These are phyloP conservation scores for Adiantum capillusveneris DNA, from an alignment of 75 land plant species.

Conservation along the genomic window DNA sequence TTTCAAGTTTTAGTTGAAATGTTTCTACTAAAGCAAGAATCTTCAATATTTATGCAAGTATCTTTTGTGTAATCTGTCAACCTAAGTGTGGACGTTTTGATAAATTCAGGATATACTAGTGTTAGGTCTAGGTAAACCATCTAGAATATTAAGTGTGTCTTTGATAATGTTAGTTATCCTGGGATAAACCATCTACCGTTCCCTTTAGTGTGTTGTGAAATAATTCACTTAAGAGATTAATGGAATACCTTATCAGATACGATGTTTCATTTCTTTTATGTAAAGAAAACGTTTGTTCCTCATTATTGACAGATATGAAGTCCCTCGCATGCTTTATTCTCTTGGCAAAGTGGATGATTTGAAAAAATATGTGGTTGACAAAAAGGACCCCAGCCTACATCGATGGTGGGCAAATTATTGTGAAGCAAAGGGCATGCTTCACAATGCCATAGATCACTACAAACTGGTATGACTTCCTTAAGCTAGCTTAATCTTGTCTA, in stretches of 20 bases:
- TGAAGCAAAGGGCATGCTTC: conserved; percentile 30
- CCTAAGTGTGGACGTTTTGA: too few relatives aligned
- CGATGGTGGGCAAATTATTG: conserved; percentile 41
- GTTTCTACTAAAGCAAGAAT: too few relatives aligned
- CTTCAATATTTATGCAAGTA: too few relatives aligned
- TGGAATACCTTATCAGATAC: background rate
- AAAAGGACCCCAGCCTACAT: conserved; percentile 21
- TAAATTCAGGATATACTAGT: too few relatives aligned
- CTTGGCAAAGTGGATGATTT: conserved; percentile 23
- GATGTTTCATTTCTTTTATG: background rate
- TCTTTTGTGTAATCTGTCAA: too few relatives aligned
- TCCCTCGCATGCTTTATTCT: conserved; percentile 34
- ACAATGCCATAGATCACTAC: conserved; percentile 32
- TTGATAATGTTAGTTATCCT: too few relatives aligned
- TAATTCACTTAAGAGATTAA: background rate
- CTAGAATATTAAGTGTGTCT: too few relatives aligned
- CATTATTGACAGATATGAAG: conserved; percentile 21
- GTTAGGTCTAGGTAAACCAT: too few relatives aligned
- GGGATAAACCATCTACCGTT: too few relatives aligned
- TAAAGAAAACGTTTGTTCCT: background rate
- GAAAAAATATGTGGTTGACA: conserved; percentile 26
- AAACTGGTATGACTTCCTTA: conserved; percentile 16
- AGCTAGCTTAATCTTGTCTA: too few relatives aligned
- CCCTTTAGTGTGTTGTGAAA: too few relatives aligned
- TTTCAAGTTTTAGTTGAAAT: too few relatives aligned